Evolutionary conservation across 768 basidiomycete species (phyloP), one percentile per base, ranked within the genome.

Genomic region (Porphyrellus cyaneotinctus): DNA sequence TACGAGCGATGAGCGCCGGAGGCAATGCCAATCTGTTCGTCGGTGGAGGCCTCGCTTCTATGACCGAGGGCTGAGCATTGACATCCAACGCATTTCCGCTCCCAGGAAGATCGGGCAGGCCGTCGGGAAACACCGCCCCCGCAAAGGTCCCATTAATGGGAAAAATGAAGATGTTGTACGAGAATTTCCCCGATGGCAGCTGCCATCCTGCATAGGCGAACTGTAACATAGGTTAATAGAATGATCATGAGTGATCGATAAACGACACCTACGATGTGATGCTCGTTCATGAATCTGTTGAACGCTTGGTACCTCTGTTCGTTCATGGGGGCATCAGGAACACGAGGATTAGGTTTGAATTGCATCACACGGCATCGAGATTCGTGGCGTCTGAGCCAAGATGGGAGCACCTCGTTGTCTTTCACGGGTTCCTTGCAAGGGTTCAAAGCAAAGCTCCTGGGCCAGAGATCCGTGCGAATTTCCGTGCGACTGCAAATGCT

Each of bases 181-280:
- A 73, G n/a, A 70, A 66, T 20, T 54, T 61, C 0, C 78, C 80
- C 13, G 65, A 68, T 2, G 77, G 75, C 11, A 72, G 64, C 17
- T 65, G 67, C 80, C 83, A 84, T n/a, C 75, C 72, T 7, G 75
- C 72, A 20, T 75, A 67, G 17, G 79, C 80, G 47, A 73, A 84
- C 82, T 83, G 52, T 12, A 23, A 15, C 20, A 37, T 12, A 2
- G 17, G 53, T 61, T 20, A 58, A 43, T 52, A 24, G 28, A 44
- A 33, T 12, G 36, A 4, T n/a, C 3, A 38, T 13, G 39, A 31
- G 2, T 14, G 22, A 31, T 39, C 17, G 5, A 9, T n/a, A 9
- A 37, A 49, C n/a, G 43, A 39, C 32, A 70, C 79, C 46, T 52
- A 85, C 84, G 20, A 78, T 62, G 28, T 72, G 75, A 49, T 74